Evolutionary conservation across 2,329 filamentous ascomycete genomes (phyloP).

Genomic region (Anisogramma anomala): DNA sequence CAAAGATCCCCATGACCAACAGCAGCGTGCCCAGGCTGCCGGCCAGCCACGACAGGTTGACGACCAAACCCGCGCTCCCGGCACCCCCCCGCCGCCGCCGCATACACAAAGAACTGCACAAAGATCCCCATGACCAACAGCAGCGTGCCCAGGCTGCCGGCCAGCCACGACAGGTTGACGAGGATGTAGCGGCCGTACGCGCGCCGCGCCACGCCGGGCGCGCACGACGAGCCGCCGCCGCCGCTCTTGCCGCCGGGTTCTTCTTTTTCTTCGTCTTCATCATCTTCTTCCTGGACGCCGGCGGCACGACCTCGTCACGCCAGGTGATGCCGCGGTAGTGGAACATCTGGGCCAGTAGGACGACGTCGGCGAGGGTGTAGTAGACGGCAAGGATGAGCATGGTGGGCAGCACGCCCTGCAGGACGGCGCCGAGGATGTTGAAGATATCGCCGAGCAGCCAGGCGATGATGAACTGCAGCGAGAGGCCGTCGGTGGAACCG

Average conservation of each 20-base stretch:
- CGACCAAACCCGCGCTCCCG: slow-evolving; percentile 19
- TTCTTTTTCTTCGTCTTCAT: slow-evolving; percentile 26
- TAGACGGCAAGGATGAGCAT: slow-evolving; percentile 95
- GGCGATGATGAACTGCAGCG: slow-evolving; percentile 80
- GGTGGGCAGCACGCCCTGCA: slow-evolving; percentile 85
- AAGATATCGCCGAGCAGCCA: slow-evolving; percentile 94
- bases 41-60: slow-evolving; percentile 83
- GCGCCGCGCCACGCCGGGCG: slow-evolving; percentile 48
- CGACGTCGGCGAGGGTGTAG: slow-evolving; percentile 84
- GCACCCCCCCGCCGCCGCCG: slow-evolving; percentile 24
- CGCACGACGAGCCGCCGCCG: slow-evolving; percentile 36
- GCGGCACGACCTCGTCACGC: slow-evolving; percentile 39
- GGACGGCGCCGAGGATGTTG: slow-evolving; percentile 84
- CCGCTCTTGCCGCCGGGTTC: slow-evolving; percentile 42
- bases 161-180: slow-evolving; percentile 82
- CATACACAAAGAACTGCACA: slow-evolving; percentile 81
- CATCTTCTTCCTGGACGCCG: slow-evolving; percentile 30
- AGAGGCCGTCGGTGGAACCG: slow-evolving; percentile 74
- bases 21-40: slow-evolving; percentile 81
- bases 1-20: slow-evolving; percentile 76
- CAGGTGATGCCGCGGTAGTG: slow-evolving; percentile 83
- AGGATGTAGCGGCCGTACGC: slow-evolving; percentile 75
- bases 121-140: slow-evolving; percentile 79
- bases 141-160: slow-evolving; percentile 80
- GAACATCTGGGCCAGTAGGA: slow-evolving; percentile 81